These are phyloP conservation scores for Pterocarpus macrocarpus DNA, from an alignment of 306 rosid species.

Conservation along the genomic window DNA sequence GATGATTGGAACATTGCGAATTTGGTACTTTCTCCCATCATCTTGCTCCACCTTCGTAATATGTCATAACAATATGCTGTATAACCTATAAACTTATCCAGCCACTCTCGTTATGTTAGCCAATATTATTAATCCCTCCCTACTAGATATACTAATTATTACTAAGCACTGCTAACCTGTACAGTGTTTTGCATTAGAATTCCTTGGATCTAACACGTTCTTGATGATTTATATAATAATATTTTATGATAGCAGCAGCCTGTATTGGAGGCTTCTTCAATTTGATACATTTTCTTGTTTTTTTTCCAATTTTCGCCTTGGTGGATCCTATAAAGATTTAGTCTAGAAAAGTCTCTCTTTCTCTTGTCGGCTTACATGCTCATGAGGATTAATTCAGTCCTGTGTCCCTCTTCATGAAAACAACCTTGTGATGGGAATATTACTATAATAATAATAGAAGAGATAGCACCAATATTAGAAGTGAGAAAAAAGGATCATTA, in stretches of 20 bases:
- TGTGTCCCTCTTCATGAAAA: conserved; percentile 43
- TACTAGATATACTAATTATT: background rate
- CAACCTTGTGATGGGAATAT: conserved; percentile 25
- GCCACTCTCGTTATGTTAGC: conserved; percentile 19
- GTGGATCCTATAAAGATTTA: conserved; percentile 57
- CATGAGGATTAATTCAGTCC: conserved; percentile 45
- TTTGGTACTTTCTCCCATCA: background rate
- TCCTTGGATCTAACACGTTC: conserved; percentile 32
- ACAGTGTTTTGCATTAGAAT: conserved; percentile 1
- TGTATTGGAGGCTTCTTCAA: conserved; percentile 40
- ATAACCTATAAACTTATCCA: conserved; percentile 28
- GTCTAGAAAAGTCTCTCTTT: conserved; percentile 44
- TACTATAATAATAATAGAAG: background rate
- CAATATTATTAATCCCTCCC: conserved; percentile 2
- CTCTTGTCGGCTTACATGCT: conserved; percentile 42
- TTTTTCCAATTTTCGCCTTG: conserved; percentile 38
- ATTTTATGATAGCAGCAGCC: conserved; percentile 21
- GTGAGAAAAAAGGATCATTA: background rate
- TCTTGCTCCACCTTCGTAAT: background rate
- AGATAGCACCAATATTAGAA: background rate
- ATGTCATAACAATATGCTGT: background rate
- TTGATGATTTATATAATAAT: background rate
- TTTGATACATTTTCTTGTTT: background rate
- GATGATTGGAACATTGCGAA: background rate
- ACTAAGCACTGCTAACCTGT: conserved; percentile 6